Evolutionary conservation across 345 rosid genomes (phyloP), one percentile per base, ranked within the genome.

Genomic region (Euphorbia pulcherrima): DNA sequence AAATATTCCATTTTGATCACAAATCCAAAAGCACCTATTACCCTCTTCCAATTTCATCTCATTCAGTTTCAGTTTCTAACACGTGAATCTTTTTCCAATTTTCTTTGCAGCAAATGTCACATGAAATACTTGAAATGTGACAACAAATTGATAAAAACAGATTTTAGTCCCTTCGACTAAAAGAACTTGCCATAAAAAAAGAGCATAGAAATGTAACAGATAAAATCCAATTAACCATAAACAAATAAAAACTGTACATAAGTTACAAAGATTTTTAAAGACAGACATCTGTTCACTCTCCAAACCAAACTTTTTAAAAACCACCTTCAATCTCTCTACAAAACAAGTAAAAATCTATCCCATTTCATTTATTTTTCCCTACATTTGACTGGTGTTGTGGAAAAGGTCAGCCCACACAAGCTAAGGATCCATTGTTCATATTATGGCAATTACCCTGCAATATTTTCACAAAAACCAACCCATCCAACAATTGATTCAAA

Each of bases 211-310:
- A n/a, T n/a, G n/a, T 7, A 33, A 33, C 37, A 33, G 7, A 33
- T n/a, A 44, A 46, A 46, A 26, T 18, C 56, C 75, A 37, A 73
- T 41, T 61, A 62, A 37, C 33, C 62, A 61, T 61, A 68, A 67
- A 68, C 68, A 64, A 67, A 68, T 62, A 57, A 63, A 61, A 26
- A 55, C 79, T 78, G 73, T 71, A 80, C 82, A 83, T 71, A 68
- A 78, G 74, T 76, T 80, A 77, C 83, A 79, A n/a, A 62, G 74
- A 65, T 14, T 53, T 28, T 14, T 56, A 48, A 58, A 51, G 51
- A 13, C 54, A 14, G 18, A 44, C 3, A 44, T 10, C 11, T 44
- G 69, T 65, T 68, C 73, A 68, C 78, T 72, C 79, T 77, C 75
- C 52, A 68, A 65, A 74, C 44, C 76, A 61, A 48, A 29, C 57